Conservation (phyloP, 345 rosid species). For the Arabidopsis arenosa region DNA sequence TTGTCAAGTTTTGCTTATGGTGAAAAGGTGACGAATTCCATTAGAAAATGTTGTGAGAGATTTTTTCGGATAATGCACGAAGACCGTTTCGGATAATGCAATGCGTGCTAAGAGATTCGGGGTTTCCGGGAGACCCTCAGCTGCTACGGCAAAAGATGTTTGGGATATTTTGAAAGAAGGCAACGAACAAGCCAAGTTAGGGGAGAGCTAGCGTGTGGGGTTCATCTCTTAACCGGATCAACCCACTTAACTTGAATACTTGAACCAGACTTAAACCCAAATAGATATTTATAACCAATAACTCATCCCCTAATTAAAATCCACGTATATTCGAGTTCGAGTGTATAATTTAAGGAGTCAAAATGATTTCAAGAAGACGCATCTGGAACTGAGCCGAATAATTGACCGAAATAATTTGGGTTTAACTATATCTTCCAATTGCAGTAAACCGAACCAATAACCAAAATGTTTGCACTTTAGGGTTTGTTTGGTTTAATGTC, state of each 20-base stretch:
- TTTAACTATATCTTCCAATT: not conserved
- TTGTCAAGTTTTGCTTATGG: constrained; percentile 5
- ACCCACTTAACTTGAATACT: not conserved
- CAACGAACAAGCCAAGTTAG: not conserved
- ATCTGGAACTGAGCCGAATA: not conserved
- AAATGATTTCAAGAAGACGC: not conserved
- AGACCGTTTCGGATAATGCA: not conserved
- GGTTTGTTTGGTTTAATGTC: not conserved
- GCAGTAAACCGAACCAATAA: constrained; percentile 7
- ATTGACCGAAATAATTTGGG: not conserved
- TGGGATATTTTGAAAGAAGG: not conserved
- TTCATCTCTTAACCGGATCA: constrained; percentile 7
- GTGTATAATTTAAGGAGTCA: not conserved
- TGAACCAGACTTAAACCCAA: not conserved
- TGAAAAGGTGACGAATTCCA: not conserved
- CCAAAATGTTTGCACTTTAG: not conserved
- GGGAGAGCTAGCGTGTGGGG: not conserved
- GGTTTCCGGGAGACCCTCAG: too few species aligned
- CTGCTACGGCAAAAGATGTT: too few species aligned
- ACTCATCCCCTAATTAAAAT: not conserved
- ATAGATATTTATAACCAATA: not conserved
- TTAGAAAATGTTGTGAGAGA: not conserved
- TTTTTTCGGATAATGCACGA: too few species aligned
- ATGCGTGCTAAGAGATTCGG: not conserved
- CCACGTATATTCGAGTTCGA: too few species aligned